Evolutionary conservation across 2,329 filamentous ascomycete genomes (phyloP).

Genomic region (Claviceps paspali): DNA sequence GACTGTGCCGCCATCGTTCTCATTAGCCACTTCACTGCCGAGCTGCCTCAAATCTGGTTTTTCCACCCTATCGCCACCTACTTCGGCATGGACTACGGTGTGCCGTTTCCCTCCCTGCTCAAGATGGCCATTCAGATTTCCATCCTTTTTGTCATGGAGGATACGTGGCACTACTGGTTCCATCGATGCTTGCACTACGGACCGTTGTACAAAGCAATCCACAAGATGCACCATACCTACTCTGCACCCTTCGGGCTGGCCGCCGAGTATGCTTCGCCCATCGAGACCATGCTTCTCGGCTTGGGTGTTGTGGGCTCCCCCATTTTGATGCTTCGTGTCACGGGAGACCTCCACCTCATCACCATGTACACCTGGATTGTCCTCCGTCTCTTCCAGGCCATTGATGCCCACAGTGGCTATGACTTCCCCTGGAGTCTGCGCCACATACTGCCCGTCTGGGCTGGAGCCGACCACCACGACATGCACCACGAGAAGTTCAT

Average conservation of each 20-base stretch:
- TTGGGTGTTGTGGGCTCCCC: conserved; percentile 72
- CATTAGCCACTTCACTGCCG: conserved; percentile 90
- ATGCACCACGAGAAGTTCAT: conserved; percentile 97
- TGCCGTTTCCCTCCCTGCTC: conserved; percentile 73
- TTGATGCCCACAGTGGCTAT: conserved; percentile 94
- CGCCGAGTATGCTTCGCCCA: conserved; percentile 93
- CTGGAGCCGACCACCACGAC: conserved; percentile 91
- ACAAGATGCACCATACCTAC: conserved; percentile 99
- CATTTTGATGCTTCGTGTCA: conserved; percentile 69
- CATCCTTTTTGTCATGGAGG: conserved; percentile 90
- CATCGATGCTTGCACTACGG: conserved; percentile 90
- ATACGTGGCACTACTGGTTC: conserved; percentile 96
- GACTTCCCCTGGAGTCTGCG: conserved; percentile 97
- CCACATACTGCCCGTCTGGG: conserved; percentile 95
- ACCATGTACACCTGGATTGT: conserved; percentile 98
- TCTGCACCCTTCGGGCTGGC: conserved; percentile 92
- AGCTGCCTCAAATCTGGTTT: conserved; percentile 96
- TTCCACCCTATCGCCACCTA: conserved; percentile 95
- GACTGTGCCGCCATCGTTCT: conserved; percentile 87
- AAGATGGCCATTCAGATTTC: conserved; percentile 86
- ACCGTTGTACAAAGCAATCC: conserved; percentile 86
- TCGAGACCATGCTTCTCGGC: conserved; percentile 90
- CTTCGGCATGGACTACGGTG: conserved; percentile 73
- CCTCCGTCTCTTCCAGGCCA: conserved; percentile 86
- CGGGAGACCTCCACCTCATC: conserved; percentile 77